phyloP scores from a whole-genome alignment of 1,284 basidiomycete genomes.

The Ustilago crameri region DNA sequence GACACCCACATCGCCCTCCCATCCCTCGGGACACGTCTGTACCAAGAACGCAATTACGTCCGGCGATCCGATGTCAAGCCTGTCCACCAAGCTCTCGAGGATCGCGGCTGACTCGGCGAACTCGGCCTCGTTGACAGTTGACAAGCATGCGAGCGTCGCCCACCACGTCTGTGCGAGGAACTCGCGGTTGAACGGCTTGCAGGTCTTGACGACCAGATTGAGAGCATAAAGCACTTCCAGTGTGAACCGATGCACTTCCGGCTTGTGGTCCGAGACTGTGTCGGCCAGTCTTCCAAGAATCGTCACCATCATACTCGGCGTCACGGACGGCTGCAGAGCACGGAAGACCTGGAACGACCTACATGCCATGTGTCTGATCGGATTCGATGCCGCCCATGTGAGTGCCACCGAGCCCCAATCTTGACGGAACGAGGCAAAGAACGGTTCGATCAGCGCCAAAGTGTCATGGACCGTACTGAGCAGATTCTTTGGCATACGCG shows the following conservation, averaged over 20 bases:
- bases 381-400: slow-evolving; percentile 86
- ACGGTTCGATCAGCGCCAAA: slow-evolving; percentile 27
- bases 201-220: slow-evolving; percentile 75
- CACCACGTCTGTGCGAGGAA: slow-evolving; percentile 85
- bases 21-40: slow-evolving; percentile 78
- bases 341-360: slow-evolving; percentile 91
- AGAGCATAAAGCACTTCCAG: slow-evolving; percentile 85
- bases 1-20: slow-evolving; percentile 75
- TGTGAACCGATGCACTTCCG: slow-evolving; percentile 83
- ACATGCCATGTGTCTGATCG: slow-evolving; percentile 85
- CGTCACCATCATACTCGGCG: slow-evolving; percentile 79
- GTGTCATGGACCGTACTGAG: slow-evolving; percentile 34
- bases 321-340: slow-evolving; percentile 79
- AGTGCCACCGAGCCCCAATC: slow-evolving; percentile 85
- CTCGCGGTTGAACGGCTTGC: slow-evolving; percentile 74
- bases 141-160: slow-evolving; percentile 83
- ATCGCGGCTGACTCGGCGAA: slow-evolving; percentile 79
- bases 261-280: slow-evolving; percentile 78
- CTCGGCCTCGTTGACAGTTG: slow-evolving; percentile 84
- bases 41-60: slow-evolving; percentile 76
- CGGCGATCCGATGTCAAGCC: slow-evolving; percentile 79
- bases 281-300: slow-evolving; percentile 85
- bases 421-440: slow-evolving; percentile 71
- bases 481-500: slow-evolving; percentile 35
- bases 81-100: slow-evolving; percentile 77